Conservation (phyloP, 2,329 filamentous ascomycete species). For the Arthrinium puccinioides region DNA sequence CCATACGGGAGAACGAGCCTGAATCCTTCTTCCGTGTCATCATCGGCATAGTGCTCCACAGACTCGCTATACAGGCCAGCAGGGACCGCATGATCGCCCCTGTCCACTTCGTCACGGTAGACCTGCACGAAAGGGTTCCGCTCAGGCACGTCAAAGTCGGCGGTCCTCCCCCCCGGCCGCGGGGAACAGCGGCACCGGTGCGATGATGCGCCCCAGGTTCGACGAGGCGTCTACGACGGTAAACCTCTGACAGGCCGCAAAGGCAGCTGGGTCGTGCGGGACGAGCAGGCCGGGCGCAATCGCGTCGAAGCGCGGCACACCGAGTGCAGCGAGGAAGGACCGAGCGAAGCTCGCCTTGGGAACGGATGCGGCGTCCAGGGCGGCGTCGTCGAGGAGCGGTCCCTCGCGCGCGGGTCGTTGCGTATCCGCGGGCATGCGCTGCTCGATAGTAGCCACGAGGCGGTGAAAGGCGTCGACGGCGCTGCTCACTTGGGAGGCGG, state of each 20-base stretch:
- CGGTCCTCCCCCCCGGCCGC: no score
- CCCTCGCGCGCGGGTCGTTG: no score
- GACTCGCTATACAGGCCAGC: conserved; percentile 19
- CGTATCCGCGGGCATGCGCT: conserved; percentile 7
- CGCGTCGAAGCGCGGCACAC: conserved; percentile 9
- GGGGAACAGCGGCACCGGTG: conserved; percentile 21
- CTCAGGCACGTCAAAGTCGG: no score
- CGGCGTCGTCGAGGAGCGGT: conserved; percentile 2
- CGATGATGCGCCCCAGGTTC: conserved; percentile 6
- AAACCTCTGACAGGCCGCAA: conserved; percentile 15
- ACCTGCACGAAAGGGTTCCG: no score
- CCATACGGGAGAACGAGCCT: conserved; percentile 15
- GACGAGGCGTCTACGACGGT: conserved; percentile 8
- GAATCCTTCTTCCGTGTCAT: conserved; percentile 22
- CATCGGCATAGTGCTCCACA: conserved; percentile 11
- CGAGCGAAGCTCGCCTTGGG: conserved; percentile 10
- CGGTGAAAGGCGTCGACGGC: conserved; percentile 17
- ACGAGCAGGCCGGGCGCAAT: conserved; percentile 13
- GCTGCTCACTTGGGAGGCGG: conserved; percentile 16
- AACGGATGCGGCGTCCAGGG: conserved; percentile 12
- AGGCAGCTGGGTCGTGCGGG: conserved; percentile 9
- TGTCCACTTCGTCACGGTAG: no score
- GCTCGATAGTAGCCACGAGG: conserved; percentile 17
- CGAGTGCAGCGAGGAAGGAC: conserved; percentile 13
- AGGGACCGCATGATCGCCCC: no score